Percentiles rank a stretch among this genome's conserved stretches.
Evolutionary conservation across 768 basidiomycete genomes (phyloP).

Genomic region (Tulasnella sp.): DNA sequence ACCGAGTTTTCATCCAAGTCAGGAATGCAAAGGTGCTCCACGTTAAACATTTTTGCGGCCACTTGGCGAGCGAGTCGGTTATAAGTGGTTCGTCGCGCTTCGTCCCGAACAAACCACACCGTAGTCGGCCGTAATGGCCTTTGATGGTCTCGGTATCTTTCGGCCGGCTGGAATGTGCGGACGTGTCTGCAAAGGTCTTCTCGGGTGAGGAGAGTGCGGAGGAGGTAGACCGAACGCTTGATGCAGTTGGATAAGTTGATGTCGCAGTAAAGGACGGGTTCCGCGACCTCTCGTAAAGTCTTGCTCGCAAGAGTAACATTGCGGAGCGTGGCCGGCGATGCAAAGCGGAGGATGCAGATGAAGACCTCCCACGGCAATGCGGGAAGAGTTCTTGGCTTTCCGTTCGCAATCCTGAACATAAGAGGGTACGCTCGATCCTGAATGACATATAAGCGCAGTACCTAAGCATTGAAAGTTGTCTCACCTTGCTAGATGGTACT

Average conservation of each 20-base stretch:
- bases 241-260: background rate
- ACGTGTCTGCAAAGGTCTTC: background rate
- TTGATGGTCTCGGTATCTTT: background rate
- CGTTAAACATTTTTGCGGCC: too few species aligned
- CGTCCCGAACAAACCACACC: background rate
- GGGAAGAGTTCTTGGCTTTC: too few species aligned
- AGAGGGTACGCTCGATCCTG: too few species aligned
- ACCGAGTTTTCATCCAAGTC: too few species aligned
- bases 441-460: too few species aligned
- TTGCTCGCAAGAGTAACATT: background rate
- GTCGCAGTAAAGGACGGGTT: background rate
- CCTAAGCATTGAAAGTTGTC: too few species aligned
- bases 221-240: background rate
- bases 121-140: background rate
- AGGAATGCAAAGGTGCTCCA: too few species aligned
- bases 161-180: background rate
- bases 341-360: background rate
- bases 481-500: too few species aligned
- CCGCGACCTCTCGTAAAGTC: background rate
- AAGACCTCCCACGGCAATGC: background rate
- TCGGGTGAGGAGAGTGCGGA: background rate
- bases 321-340: background rate
- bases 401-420: too few species aligned
- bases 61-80: background rate
- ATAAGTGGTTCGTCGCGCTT: background rate